Evolutionary conservation across 208 protist genomes (phyloP).

Genomic region (Leishmania martiniquensis): DNA sequence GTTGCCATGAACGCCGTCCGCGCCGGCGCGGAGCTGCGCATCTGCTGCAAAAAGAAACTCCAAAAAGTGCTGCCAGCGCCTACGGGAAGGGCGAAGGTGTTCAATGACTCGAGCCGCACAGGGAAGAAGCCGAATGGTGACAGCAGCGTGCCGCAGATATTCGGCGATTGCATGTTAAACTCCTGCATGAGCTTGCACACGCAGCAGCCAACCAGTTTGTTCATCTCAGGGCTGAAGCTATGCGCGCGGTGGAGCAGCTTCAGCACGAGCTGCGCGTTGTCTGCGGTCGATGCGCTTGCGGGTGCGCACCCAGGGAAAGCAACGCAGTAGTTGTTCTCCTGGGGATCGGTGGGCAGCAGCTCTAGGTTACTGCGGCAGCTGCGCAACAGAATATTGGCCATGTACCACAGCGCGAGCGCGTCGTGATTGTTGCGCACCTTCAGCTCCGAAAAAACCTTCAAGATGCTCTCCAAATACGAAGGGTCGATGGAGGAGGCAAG

Average conservation of each 20-base stretch:
- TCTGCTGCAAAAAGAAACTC: constrained; percentile 86
- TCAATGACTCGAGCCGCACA: constrained; percentile 63
- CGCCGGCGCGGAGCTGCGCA: constrained; percentile 80
- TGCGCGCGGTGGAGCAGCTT: constrained; percentile 85
- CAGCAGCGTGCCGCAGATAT: constrained; percentile 78
- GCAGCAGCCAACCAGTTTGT: constrained; percentile 88
- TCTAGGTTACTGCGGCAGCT: constrained; percentile 81
- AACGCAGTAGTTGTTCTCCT: constrained; percentile 88
- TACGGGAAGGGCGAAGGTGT: constrained; percentile 80
- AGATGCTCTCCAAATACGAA: constrained; percentile 83
- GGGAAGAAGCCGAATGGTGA: constrained; percentile 82
- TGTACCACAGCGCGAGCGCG: constrained; percentile 87
- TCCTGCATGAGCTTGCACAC: constrained; percentile 92
- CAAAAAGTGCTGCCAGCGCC: constrained; percentile 88
- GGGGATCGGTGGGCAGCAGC: constrained; percentile 83
- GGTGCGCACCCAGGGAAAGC: constrained; percentile 81
- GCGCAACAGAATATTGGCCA: constrained; percentile 87
- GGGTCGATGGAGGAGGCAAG: constrained; percentile 74
- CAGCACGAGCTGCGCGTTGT: constrained; percentile 90
- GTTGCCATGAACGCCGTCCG: constrained; percentile 86
- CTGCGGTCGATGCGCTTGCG: constrained; percentile 64
- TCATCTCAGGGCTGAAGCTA: constrained; percentile 81
- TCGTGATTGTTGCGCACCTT: constrained; percentile 87
- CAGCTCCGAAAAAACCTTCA: constrained; percentile 81
- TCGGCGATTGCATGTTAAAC: constrained; percentile 90